A percentile compares a stretch with the other conserved stretches of the same genome.
phyloP scores from a whole-genome alignment of 306 rosid genomes.

The Albizia julibrissin region DNA sequence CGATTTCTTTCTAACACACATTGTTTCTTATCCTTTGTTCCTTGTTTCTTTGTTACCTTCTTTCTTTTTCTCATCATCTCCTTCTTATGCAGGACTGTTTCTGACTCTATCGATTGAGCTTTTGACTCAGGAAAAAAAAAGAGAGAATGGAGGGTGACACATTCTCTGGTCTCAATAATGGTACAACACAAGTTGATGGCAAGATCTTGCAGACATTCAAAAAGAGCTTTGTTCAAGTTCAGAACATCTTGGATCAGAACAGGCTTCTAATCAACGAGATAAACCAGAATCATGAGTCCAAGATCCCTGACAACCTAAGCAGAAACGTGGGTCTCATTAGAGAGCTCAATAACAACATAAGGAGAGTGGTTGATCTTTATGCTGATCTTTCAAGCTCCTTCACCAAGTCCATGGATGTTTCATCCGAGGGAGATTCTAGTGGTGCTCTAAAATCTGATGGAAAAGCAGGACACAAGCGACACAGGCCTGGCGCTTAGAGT shows the following conservation, averaged over 20 bases:
- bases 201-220: constrained; percentile 82
- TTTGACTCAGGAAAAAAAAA: constrained; percentile 27
- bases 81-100: constrained; percentile 49
- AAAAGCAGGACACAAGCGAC: constrained; percentile 72
- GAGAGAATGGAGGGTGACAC: constrained; percentile 86
- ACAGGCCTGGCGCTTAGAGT: constrained; percentile 53
- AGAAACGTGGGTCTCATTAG: constrained; percentile 85
- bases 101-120: constrained; percentile 46
- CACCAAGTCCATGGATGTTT: constrained; percentile 81
- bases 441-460: constrained; percentile 84
- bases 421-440: constrained; percentile 95
- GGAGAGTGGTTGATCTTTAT: constrained; percentile 95
- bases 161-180: constrained; percentile 74
- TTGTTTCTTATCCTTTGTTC: constrained; percentile 11
- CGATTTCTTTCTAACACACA: constrained; percentile 9
- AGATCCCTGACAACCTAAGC: constrained; percentile 88
- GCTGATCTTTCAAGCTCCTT: constrained; percentile 88
- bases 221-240: constrained; percentile 91
- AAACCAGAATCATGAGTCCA: constrained; percentile 97
- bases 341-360: constrained; percentile 94
- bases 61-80: constrained; percentile 17
- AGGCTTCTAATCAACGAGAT: constrained; percentile 91
- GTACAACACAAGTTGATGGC: constrained; percentile 62
- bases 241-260: constrained; percentile 88
- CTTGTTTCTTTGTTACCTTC: not conserved